Percentiles rank a stretch among this genome's conserved stretches.
phyloP scores from a whole-genome alignment of 2,329 filamentous ascomycete species.

The Didymella pomorum region DNA sequence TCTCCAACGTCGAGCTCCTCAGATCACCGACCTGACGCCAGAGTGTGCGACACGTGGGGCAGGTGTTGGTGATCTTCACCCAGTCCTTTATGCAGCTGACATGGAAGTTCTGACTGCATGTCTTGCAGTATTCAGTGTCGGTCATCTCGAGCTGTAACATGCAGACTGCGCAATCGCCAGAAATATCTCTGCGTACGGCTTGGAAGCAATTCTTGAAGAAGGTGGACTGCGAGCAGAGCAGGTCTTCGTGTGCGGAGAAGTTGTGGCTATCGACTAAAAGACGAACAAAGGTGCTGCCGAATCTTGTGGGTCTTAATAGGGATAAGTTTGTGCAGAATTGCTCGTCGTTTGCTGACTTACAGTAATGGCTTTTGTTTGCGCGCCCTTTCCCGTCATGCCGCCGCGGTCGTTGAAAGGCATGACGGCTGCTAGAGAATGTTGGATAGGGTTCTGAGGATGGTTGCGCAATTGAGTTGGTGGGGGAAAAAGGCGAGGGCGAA shows the following conservation, averaged over 20 bases:
- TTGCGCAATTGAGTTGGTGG: not conserved
- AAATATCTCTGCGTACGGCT: not conserved
- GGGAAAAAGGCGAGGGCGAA: not conserved
- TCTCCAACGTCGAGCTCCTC: not conserved
- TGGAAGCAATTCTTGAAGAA: not conserved
- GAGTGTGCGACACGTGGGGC: not conserved
- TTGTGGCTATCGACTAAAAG: constrained; percentile 6
- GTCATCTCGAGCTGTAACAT: not conserved
- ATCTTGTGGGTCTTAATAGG: not conserved
- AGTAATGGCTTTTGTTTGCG: constrained; percentile 1
- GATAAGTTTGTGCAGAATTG: not conserved
- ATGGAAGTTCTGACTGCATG: constrained; percentile 8
- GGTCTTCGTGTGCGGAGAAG: constrained; percentile 8
- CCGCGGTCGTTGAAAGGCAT: not conserved
- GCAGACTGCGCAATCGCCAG: not conserved
- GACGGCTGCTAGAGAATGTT: too few species aligned
- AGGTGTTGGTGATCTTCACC: not conserved
- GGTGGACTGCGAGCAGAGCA: not conserved
- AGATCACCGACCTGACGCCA: not conserved
- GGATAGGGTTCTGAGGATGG: not conserved
- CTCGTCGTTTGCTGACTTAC: not conserved
- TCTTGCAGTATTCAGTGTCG: not conserved
- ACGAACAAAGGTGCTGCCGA: not conserved
- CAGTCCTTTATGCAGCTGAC: not conserved
- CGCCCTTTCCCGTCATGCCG: not conserved